phyloP scores from a whole-genome alignment of 1,284 basidiomycete genomes.

The Phellopilus nigrolimitatus region DNA sequence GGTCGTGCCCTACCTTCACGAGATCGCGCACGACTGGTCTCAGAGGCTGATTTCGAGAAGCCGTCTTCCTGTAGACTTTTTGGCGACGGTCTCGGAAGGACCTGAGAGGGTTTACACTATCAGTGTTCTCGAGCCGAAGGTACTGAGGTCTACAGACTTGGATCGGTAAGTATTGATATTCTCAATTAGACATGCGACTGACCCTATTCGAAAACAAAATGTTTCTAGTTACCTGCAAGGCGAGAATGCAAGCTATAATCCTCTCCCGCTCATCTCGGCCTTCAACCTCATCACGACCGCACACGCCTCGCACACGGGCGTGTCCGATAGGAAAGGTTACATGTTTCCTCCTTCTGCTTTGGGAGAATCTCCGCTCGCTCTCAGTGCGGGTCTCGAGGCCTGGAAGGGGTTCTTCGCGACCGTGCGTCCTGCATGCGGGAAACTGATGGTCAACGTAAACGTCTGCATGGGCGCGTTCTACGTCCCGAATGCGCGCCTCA shows the following conservation, averaged over 20 bases:
- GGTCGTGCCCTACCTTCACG: conserved; percentile 37
- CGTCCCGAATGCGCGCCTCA: conserved; percentile 52
- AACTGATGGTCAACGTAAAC: conserved; percentile 71
- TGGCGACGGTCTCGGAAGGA: conserved; percentile 44
- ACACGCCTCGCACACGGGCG: conserved; percentile 47
- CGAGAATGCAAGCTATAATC: conserved; percentile 39
- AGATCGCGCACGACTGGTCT: conserved; percentile 60
- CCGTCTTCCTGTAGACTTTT: conserved; percentile 52
- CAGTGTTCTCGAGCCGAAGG: conserved; percentile 42
- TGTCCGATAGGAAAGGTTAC: conserved; percentile 57
- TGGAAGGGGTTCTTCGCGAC: conserved; percentile 67
- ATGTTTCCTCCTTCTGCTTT: conserved; percentile 44
- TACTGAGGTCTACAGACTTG: conserved; percentile 42
- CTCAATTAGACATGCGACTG: background rate
- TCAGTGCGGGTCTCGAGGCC: conserved; percentile 51
- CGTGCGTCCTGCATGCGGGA: conserved; percentile 57
- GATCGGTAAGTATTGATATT: conserved; percentile 39
- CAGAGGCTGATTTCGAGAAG: conserved; percentile 53
- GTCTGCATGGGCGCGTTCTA: conserved; percentile 73
- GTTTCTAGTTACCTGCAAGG: conserved; percentile 50
- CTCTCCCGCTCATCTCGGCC: conserved; percentile 52
- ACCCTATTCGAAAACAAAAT: no score
- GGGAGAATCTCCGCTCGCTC: conserved; percentile 20
- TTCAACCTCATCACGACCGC: conserved; percentile 64
- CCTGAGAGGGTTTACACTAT: conserved; percentile 47